phyloP scores from a whole-genome alignment of 2,329 filamentous ascomycete species.

The Ceratocystis albifundus region DNA sequence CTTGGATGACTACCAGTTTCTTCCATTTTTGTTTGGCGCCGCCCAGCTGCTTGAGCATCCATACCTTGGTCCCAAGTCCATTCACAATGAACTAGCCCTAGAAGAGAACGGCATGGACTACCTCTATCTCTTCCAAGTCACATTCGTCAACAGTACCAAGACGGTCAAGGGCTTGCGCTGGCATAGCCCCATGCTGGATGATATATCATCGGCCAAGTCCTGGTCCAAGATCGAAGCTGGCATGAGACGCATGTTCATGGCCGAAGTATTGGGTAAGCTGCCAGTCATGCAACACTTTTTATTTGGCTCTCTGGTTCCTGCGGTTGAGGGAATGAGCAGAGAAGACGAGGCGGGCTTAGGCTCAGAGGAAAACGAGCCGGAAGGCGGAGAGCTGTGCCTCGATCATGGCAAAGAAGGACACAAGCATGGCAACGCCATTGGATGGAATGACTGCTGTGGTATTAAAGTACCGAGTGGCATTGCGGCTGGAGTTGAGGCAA shows the following conservation, averaged over 20 bases:
- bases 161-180: conserved; percentile 87
- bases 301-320: conserved; percentile 76
- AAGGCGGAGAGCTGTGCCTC: conserved; percentile 45
- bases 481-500: conserved; percentile 79
- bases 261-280: conserved; percentile 82
- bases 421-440: conserved; percentile 52
- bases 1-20: conserved; percentile 91
- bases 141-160: conserved; percentile 92
- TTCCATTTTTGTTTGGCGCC: conserved; percentile 90
- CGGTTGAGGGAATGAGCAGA: conserved; percentile 67
- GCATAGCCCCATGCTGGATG: conserved; percentile 97
- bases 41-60: conserved; percentile 77
- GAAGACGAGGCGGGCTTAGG: conserved; percentile 41
- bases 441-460: conserved; percentile 94
- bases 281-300: conserved; percentile 98
- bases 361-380: conserved; percentile 39
- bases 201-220: conserved; percentile 79
- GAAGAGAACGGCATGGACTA: conserved; percentile 79
- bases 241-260: conserved; percentile 94
- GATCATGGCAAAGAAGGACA: conserved; percentile 43
- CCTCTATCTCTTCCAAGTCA: conserved; percentile 83
- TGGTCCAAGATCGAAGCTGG: conserved; percentile 90
- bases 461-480: conserved; percentile 94
- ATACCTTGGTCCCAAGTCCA: conserved; percentile 64
- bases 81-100: conserved; percentile 77